Evolutionary conservation across 345 rosid genomes (phyloP), one percentile per base, ranked within the genome.

Genomic region (Gossypium stocksii): DNA sequence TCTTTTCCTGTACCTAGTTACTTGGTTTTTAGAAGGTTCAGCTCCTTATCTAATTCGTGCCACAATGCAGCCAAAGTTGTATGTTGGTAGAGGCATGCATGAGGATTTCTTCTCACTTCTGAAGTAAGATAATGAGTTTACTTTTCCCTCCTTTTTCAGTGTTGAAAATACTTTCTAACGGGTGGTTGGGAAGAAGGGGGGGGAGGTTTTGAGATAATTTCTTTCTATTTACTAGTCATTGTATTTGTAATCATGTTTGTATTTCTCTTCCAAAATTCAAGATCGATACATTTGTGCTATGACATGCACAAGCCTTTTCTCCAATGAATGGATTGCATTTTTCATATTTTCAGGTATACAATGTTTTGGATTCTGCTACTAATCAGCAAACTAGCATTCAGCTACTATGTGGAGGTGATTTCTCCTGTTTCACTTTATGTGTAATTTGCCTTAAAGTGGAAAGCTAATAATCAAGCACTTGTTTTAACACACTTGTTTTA

Each of bases 61-160:
- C 60, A 60, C 69, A 34, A 2, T 83, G 80, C 97, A 95, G 94
- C 98, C 98, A 75, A 93, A 95, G 80, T 80, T 93, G 66, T 95
- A 91, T 78, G 80, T 95, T 60, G 98, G 99, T 79, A 87, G 99
- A 87, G 98, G 99, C 80, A 89, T 95, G 97, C 99, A 93, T 72
- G 99, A 93, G 84, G 92, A 87, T 52, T 78, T 89, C 80, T 85
- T 89, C 77, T 87, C 98, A 70, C 97, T 93, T 80, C 77, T 95
- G 77, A 91, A 85, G 99, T 95, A 95, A 85, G 97, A 65, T 53
- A 81, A 43, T 34, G 13, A 65, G 59, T 53, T 74, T 49, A 1
- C 29, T 10, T 54, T 44, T 75, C 25, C 61, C 7, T 41, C 14
- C 43, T 67, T 58, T 66, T 66, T 19, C 43, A 2, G 25, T 22